Evolutionary conservation across 78 protist genomes (phyloP).

Genomic region (Bodo saltans): DNA sequence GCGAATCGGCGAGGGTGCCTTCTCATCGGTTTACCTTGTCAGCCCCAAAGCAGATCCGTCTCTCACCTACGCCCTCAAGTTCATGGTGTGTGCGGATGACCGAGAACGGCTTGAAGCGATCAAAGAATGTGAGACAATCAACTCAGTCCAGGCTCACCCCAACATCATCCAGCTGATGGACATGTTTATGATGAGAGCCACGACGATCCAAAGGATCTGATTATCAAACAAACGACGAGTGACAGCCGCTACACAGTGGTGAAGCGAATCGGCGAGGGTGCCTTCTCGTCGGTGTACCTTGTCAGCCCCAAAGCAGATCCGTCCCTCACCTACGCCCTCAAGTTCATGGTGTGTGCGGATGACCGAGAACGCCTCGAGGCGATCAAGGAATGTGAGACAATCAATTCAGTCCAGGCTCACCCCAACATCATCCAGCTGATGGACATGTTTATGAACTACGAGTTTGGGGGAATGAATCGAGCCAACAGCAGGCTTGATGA

Average conservation of each 20-base stretch:
- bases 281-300: background rate
- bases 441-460: slow-evolving; percentile 23
- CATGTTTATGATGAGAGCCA: slow-evolving; percentile 29
- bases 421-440: slow-evolving; percentile 20
- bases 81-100: background rate
- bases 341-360: background rate
- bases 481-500: background rate
- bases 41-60: background rate
- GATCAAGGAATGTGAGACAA: background rate
- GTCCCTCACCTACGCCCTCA: slow-evolving; percentile 3
- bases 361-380: slow-evolving; percentile 11
- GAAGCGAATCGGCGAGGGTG: background rate
- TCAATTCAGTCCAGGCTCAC: slow-evolving; percentile 14
- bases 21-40: background rate
- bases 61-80: slow-evolving; percentile 6
- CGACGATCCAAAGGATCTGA: too few species aligned
- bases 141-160: slow-evolving; percentile 20
- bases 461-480: slow-evolving; percentile 4
- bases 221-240: too few species aligned
- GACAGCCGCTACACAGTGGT: background rate
- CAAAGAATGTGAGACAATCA: slow-evolving; percentile 1
- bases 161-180: slow-evolving; percentile 20
- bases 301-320: background rate
- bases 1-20: background rate
- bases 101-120: slow-evolving; percentile 6